Evolutionary conservation across 2,329 filamentous ascomycete species (phyloP).

Genomic region (Rugonectria rugulosa): DNA sequence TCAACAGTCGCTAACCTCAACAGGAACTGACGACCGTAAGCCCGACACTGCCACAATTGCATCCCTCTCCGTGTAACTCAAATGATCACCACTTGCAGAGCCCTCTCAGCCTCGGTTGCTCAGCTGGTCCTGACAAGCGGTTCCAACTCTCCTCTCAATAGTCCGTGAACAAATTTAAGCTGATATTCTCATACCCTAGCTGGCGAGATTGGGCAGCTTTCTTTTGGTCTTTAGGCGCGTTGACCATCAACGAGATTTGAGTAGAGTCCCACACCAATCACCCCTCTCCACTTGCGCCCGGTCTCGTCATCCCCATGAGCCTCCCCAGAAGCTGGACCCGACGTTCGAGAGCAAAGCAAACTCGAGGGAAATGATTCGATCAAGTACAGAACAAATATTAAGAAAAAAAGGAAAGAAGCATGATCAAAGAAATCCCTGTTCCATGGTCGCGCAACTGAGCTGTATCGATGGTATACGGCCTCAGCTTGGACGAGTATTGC

Average conservation of each 20-base stretch:
- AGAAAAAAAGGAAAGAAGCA: constrained; percentile 40
- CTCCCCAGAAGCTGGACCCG: constrained; percentile 48
- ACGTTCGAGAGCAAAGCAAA: constrained; percentile 37
- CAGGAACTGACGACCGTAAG: not conserved
- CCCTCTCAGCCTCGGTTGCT: constrained; percentile 25
- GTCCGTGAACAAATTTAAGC: constrained; percentile 10
- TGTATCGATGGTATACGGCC: constrained; percentile 45
- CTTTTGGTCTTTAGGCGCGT: not conserved
- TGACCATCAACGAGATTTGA: constrained; percentile 11
- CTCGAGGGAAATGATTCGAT: constrained; percentile 32
- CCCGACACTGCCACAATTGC: not conserved
- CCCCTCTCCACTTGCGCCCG: constrained; percentile 3
- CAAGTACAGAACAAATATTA: constrained; percentile 27
- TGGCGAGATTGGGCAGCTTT: constrained; percentile 3
- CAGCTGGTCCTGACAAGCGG: constrained; percentile 8
- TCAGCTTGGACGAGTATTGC: constrained; percentile 7
- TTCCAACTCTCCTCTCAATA: constrained; percentile 11
- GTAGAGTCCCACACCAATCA: constrained; percentile 11
- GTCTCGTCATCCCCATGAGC: constrained; percentile 32
- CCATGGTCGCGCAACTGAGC: constrained; percentile 44
- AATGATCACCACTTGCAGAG: constrained; percentile 16
- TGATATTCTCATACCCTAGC: not conserved
- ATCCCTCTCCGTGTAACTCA: constrained; percentile 10
- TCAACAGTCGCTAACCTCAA: not conserved
- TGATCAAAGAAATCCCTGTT: constrained; percentile 39